Conservation (phyloP, 495 filamentous ascomycete species). For the Aspergillus haitiensis region DNA sequence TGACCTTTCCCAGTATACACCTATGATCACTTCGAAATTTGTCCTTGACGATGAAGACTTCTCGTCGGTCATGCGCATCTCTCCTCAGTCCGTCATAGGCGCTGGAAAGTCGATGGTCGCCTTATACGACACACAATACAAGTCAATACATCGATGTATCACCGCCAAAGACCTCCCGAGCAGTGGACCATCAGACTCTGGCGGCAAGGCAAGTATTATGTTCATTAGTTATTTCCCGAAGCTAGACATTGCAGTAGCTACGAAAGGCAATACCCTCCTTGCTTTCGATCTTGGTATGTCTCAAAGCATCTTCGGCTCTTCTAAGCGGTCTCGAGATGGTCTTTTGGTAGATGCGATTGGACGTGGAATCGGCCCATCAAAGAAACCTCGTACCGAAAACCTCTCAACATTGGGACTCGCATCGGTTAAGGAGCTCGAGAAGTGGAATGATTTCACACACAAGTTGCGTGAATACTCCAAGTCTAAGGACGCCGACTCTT, state of each 20-base stretch:
- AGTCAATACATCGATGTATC: conserved; percentile 59
- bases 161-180: conserved; percentile 47
- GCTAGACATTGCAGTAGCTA: conserved; percentile 60
- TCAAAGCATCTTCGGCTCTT: conserved; percentile 40
- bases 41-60: conserved; percentile 41
- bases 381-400: conserved; percentile 38
- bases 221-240: conserved; percentile 64
- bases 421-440: conserved; percentile 36
- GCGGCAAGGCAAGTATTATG: conserved; percentile 22
- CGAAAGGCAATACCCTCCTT: conserved; percentile 55
- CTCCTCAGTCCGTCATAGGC: conserved; percentile 46
- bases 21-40: conserved; percentile 43
- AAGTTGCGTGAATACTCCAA: conserved; percentile 32
- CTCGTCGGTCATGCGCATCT: conserved; percentile 48
- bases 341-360: conserved; percentile 71
- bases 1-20: conserved; percentile 49
- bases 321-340: conserved; percentile 64
- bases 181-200: conserved; percentile 18
- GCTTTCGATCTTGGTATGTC: conserved; percentile 65
- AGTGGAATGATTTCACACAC: conserved; percentile 38
- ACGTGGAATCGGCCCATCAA: conserved; percentile 46
- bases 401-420: conserved; percentile 34
- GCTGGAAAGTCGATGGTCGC: conserved; percentile 48
- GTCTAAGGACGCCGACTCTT: conserved; percentile 30
- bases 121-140: conserved; percentile 66